A percentile compares a stretch with the other conserved stretches of the same genome.
These are phyloP conservation scores for Tolypocladium album DNA, from an alignment of 2,329 filamentous ascomycete species.

Conservation along the genomic window DNA sequence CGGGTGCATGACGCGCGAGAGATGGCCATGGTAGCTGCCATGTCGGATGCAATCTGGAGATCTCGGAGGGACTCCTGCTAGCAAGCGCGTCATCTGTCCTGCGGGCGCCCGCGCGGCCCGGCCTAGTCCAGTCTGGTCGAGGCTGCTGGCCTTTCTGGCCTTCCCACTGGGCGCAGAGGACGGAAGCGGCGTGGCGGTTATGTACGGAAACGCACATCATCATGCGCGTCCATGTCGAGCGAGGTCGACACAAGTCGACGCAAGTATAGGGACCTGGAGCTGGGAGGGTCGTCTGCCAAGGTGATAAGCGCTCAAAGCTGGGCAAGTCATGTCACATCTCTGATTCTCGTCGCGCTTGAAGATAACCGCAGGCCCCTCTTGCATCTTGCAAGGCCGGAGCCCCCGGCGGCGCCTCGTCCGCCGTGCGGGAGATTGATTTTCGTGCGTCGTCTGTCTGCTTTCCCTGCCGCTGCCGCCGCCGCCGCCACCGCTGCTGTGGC, in stretches of 20 bases:
- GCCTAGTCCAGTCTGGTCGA: not conserved
- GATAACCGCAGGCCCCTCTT: not conserved
- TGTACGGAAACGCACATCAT: not conserved
- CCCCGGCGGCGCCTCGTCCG: too few relatives aligned
- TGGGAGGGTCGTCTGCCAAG: not conserved
- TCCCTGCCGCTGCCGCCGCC: not conserved
- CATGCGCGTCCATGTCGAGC: not conserved
- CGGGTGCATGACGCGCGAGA: constrained; percentile 83
- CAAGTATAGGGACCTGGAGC: not conserved
- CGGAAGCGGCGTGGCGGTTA: not conserved
- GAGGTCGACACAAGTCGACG: not conserved
- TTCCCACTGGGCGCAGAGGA: not conserved
- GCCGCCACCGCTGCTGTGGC: too few relatives aligned
- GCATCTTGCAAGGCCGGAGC: not conserved
- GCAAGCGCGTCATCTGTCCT: not conserved
- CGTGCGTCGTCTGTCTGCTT: not conserved
- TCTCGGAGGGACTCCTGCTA: constrained; percentile 14
- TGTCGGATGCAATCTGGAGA: constrained; percentile 90
- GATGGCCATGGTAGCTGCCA: constrained; percentile 74
- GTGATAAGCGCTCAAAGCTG: not conserved
- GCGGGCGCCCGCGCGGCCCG: not conserved
- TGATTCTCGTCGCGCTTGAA: not conserved
- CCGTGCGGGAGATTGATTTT: not conserved
- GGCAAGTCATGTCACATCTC: not conserved
- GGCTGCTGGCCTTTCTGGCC: not conserved